These are phyloP conservation scores for Glutinoglossum americanum DNA, from an alignment of 495 filamentous ascomycete genomes.

Conservation along the genomic window DNA sequence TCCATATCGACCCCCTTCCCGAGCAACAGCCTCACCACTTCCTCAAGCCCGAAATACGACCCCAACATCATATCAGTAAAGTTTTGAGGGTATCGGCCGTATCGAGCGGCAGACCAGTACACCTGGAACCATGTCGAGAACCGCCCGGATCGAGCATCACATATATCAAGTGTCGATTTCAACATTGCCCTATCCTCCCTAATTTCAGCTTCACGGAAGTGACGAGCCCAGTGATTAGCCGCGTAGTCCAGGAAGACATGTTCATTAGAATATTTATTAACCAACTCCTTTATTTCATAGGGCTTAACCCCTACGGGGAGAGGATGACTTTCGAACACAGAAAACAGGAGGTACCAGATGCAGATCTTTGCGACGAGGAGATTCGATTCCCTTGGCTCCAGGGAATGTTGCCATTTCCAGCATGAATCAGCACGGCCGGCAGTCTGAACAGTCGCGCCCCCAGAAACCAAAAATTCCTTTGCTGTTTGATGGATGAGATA, in stretches of 20 bases:
- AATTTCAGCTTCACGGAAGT: background rate
- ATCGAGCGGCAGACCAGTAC: background rate
- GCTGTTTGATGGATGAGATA: constrained; percentile 9
- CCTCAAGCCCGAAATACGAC: background rate
- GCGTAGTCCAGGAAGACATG: background rate
- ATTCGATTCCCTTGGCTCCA: background rate
- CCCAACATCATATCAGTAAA: background rate
- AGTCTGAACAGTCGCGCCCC: background rate
- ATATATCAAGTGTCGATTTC: background rate
- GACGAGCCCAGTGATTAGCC: background rate
- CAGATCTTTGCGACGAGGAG: background rate
- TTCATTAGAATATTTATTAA: background rate
- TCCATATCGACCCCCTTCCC: background rate
- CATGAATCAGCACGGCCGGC: background rate
- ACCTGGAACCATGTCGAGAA: background rate
- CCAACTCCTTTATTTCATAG: background rate
- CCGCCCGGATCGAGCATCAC: background rate
- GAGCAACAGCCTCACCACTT: background rate
- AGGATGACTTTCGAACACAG: background rate
- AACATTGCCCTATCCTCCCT: background rate
- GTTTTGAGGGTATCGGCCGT: background rate
- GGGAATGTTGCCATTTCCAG: background rate
- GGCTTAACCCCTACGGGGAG: background rate
- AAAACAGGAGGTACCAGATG: background rate
- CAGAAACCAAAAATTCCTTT: constrained; percentile 4